Percentiles rank a stretch among this genome's conserved stretches.
phyloP scores from a whole-genome alignment of 2,329 filamentous ascomycete species.

The Arachnomyces sp. region DNA sequence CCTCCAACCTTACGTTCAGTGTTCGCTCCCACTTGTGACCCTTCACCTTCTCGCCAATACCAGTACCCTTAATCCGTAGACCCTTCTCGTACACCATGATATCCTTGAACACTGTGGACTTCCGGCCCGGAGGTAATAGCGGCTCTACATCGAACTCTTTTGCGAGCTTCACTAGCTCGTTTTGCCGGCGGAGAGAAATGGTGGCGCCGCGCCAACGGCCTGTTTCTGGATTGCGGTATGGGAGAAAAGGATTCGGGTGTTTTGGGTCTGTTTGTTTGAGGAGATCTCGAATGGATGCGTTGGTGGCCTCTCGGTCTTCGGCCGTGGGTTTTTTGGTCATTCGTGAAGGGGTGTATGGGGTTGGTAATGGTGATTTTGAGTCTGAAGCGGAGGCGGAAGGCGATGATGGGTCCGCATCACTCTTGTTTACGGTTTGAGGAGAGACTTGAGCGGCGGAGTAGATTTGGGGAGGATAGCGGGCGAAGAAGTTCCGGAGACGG shows the following conservation, averaged over 20 bases:
- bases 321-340: constrained; percentile 35
- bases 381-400: constrained; percentile 45
- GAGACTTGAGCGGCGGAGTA: constrained; percentile 32
- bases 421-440: constrained; percentile 8
- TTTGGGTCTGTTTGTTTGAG: constrained; percentile 37
- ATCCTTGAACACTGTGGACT: constrained; percentile 62
- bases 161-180: constrained; percentile 77
- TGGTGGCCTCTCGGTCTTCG: constrained; percentile 23
- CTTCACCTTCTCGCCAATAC: constrained; percentile 88
- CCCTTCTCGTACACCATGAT: constrained; percentile 69
- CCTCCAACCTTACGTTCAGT: constrained; percentile 74
- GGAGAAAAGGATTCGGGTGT: constrained; percentile 70
- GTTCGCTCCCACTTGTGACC: constrained; percentile 88
- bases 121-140: constrained; percentile 66
- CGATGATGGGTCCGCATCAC: constrained; percentile 19
- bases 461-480: constrained; percentile 69
- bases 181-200: constrained; percentile 75
- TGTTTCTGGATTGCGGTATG: constrained; percentile 68
- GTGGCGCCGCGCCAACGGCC: constrained; percentile 77
- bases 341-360: constrained; percentile 34
- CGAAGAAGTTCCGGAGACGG: constrained; percentile 78
- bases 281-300: constrained; percentile 20
- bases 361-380: constrained; percentile 24
- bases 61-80: constrained; percentile 81
- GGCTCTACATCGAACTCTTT: constrained; percentile 70